phyloP scores from a whole-genome alignment of 805 yeast genomes.

The Schwanniomyces yamadae region DNA sequence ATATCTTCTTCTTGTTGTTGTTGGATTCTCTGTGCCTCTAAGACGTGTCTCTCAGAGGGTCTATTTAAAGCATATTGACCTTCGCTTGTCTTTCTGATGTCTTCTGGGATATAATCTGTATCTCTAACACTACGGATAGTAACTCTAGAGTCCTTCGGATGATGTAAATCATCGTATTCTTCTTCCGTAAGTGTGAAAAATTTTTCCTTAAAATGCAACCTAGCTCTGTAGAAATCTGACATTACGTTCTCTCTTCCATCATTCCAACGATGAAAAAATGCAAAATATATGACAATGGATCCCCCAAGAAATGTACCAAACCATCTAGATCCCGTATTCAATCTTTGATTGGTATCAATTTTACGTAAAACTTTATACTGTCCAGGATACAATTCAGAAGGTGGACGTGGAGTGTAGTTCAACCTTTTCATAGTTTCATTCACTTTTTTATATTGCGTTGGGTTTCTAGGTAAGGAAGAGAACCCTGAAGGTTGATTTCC shows the following conservation, averaged over 20 bases:
- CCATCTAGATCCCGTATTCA: slow-evolving; percentile 59
- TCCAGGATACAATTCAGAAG: slow-evolving; percentile 72
- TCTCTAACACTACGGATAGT: slow-evolving; percentile 45
- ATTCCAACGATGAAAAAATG: slow-evolving; percentile 81
- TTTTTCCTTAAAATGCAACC: slow-evolving; percentile 54
- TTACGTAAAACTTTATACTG: slow-evolving; percentile 69
- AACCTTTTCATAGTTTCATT: slow-evolving; percentile 71
- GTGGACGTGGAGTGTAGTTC: slow-evolving; percentile 77
- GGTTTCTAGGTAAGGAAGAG: slow-evolving; percentile 59
- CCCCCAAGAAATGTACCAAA: slow-evolving; percentile 52
- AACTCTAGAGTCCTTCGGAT: slow-evolving; percentile 40
- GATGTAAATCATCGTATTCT: slow-evolving; percentile 62
- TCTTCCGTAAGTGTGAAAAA: slow-evolving; percentile 56
- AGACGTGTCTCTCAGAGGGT: slow-evolving; percentile 68
- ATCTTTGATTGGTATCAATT: slow-evolving; percentile 50
- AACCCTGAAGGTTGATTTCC: slow-evolving; percentile 56
- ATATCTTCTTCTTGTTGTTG: slow-evolving; percentile 64
- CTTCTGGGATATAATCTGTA: slow-evolving; percentile 41
- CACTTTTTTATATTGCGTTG: slow-evolving; percentile 65
- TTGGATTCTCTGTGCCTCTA: slow-evolving; percentile 69
- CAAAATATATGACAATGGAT: slow-evolving; percentile 53
- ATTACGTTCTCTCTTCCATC: slow-evolving; percentile 78
- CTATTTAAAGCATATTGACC: slow-evolving; percentile 54
- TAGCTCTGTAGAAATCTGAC: slow-evolving; percentile 62
- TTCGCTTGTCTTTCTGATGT: slow-evolving; percentile 44